Base-by-base conservation (phyloP, 306 rosid species). In the Quercus mongolica region DNA sequence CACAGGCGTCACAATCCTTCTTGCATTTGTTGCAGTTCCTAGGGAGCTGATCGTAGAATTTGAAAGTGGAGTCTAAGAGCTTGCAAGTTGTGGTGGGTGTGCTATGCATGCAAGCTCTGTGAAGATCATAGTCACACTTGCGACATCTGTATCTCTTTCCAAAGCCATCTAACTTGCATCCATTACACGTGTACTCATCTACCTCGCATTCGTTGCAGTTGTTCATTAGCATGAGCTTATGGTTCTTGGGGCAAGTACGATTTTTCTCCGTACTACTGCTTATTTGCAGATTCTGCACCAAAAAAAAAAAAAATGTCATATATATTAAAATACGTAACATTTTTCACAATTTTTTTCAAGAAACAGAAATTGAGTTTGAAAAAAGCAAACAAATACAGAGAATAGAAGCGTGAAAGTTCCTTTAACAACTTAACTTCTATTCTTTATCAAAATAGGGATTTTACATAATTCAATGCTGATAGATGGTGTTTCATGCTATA, bases 121-220 rank as follows among this genome's bases (percentile, higher is more conserved):
- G 21, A 21, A 21, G 21, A 21, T 21, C 21, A 21, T 21, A 21
- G 21, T 21, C 21, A 21, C 21, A 21, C 21, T 21, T 21, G 21
- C 0, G 21, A 21, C 21, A 21, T 46, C 73, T 65, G 73, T 72
- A 79, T 30, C 77, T 56, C 46, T 56, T 35, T 9, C 82, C 77
- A 30, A 72, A 26, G 13, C 82, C 77, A 6, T 0, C 57, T 11
- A 49, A 73, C 20, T 62, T 31, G 65, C 82, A 79, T 33, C 82
- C 77, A 7, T 72, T 1, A 64, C 82, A 72, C 0, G 1, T 23
- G n/a, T n/a, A n/a, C n/a, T n/a, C n/a, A n/a, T n/a, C n/a, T n/a
- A n/a, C n/a, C n/a, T n/a, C n/a, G n/a, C n/a, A n/a, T n/a, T n/a
- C n/a, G n/a, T n/a, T n/a, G n/a, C n/a, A n/a, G 44, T 17, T 38